Conservation (phyloP, 441 rosid species). For the Gossypium laxum region DNA sequence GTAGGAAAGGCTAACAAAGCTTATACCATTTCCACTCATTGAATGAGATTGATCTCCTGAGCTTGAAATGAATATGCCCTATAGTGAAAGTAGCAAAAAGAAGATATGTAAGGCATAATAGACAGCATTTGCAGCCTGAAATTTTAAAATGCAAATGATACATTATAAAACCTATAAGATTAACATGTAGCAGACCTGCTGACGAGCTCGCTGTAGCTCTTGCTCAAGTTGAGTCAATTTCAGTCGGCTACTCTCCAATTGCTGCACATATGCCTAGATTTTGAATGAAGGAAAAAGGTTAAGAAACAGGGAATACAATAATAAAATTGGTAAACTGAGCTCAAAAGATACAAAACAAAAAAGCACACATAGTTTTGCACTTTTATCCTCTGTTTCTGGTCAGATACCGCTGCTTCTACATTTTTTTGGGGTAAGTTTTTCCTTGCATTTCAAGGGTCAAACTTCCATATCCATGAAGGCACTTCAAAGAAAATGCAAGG, state of each 20-base stretch:
- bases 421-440: neutral
- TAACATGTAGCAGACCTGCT: slow-evolving; percentile 44
- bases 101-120: neutral
- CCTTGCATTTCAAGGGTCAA: neutral
- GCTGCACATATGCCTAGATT: slow-evolving; percentile 75
- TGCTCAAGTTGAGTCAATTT: slow-evolving; percentile 79
- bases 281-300: neutral
- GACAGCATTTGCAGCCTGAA: slow-evolving; percentile 1
- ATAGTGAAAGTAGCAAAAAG: slow-evolving; percentile 7
- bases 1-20: neutral
- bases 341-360: neutral
- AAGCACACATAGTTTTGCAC: neutral
- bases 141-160: neutral
- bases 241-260: slow-evolving; percentile 73
- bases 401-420: neutral
- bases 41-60: slow-evolving; percentile 80
- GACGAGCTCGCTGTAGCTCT: slow-evolving; percentile 82
- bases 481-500: neutral
- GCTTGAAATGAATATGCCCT: slow-evolving; percentile 81
- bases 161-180: neutral
- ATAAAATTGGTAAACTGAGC: neutral
- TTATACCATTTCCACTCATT: slow-evolving; percentile 72
- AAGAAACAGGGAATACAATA: neutral
- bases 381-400: neutral
- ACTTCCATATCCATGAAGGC: neutral